Evolutionary conservation across 2,329 filamentous ascomycete species (phyloP).

Genomic region (Colletotrichum falcatum): DNA sequence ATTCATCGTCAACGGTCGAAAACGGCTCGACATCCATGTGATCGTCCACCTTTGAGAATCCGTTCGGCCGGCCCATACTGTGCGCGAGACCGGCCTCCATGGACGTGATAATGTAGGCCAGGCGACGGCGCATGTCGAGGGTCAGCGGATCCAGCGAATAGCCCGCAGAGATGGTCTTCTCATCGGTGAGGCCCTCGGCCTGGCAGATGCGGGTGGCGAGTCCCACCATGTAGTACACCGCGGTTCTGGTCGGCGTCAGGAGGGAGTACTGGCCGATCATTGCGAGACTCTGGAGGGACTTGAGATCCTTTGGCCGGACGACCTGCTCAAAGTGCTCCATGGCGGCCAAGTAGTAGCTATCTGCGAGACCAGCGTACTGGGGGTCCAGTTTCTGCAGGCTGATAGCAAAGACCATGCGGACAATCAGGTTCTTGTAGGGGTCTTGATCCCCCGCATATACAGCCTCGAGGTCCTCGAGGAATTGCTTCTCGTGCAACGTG

Average conservation of each 20-base stretch:
- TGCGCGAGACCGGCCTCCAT: constrained; percentile 93
- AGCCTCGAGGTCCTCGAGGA: constrained; percentile 80
- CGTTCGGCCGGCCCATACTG: constrained; percentile 86
- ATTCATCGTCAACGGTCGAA: constrained; percentile 81
- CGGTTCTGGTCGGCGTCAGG: constrained; percentile 89
- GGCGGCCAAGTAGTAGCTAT: constrained; percentile 94
- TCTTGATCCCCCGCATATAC: constrained; percentile 83
- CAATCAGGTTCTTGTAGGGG: constrained; percentile 86
- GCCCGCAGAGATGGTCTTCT: constrained; percentile 82
- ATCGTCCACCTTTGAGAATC: constrained; percentile 84
- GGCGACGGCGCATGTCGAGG: constrained; percentile 87
- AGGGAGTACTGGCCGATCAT: constrained; percentile 93
- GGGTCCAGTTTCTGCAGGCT: constrained; percentile 92
- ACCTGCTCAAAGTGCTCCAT: constrained; percentile 86
- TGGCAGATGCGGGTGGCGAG: constrained; percentile 90
- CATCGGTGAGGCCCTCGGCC: constrained; percentile 87
- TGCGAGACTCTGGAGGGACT: constrained; percentile 88
- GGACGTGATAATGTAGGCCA: constrained; percentile 88
- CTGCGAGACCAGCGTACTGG: constrained; percentile 91
- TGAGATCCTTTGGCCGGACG: constrained; percentile 88
- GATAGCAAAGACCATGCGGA: constrained; percentile 93
- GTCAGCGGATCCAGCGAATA: constrained; percentile 76
- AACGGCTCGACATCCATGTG: constrained; percentile 90
- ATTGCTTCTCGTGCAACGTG: constrained; percentile 84
- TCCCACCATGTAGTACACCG: constrained; percentile 93